Percentiles rank a stretch among this genome's conserved stretches.
These are phyloP conservation scores for Echinosophora koreensis DNA, from an alignment of 306 rosid genomes.

Conservation along the genomic window DNA sequence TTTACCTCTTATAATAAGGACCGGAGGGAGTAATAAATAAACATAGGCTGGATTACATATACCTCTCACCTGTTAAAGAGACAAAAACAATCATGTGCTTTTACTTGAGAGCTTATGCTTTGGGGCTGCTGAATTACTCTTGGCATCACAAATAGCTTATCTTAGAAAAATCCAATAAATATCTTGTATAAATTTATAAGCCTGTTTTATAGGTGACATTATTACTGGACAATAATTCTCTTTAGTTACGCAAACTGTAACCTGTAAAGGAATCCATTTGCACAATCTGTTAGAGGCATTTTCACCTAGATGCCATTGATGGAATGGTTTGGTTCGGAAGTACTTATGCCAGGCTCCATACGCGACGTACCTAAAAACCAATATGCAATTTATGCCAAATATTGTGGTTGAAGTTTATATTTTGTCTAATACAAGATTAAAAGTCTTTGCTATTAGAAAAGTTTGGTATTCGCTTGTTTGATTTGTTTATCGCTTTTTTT, in stretches of 20 bases:
- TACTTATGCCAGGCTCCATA: background rate
- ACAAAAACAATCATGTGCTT: background rate
- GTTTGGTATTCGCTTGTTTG: too few species aligned
- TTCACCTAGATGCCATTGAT: background rate
- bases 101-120: background rate
- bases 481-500: too few species aligned
- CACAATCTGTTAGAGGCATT: slow-evolving; percentile 20
- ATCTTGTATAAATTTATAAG: too few species aligned
- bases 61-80: background rate
- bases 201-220: background rate
- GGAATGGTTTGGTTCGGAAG: background rate
- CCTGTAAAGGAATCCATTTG: background rate
- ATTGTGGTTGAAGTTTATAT: background rate
- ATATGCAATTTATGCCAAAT: background rate
- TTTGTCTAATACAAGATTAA: background rate
- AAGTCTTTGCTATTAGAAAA: too few species aligned
- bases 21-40: slow-evolving; percentile 11
- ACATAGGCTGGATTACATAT: background rate
- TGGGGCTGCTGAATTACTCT: background rate
- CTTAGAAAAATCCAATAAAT: too few species aligned
- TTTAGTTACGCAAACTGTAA: background rate
- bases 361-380: background rate
- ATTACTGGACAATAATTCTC: background rate
- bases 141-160: too few species aligned
- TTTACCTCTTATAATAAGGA: too few species aligned